Evolutionary conservation across 441 rosid species (phyloP).

Genomic region (Pelargonium cotyledonis): DNA sequence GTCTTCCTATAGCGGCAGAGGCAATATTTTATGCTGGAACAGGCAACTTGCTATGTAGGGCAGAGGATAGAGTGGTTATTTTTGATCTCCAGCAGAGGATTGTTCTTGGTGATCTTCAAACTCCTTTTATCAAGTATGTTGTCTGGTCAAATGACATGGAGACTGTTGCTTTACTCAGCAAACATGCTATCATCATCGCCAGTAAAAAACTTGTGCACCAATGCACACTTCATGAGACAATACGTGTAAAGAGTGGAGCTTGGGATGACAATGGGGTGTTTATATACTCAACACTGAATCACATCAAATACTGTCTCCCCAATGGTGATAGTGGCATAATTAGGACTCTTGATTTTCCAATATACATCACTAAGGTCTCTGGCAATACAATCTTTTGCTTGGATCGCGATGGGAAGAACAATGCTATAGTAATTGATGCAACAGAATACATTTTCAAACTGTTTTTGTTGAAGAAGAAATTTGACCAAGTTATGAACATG

Average conservation of each 20-base stretch:
- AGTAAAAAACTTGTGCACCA: slow-evolving; percentile 67
- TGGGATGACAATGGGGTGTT: slow-evolving; percentile 88
- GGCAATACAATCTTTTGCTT: slow-evolving; percentile 63
- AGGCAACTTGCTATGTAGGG: slow-evolving; percentile 67
- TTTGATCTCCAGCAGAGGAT: slow-evolving; percentile 79
- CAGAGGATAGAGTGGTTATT: slow-evolving; percentile 67
- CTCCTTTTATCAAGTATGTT: slow-evolving; percentile 65
- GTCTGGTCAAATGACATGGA: slow-evolving; percentile 88
- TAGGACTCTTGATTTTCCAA: slow-evolving; percentile 69
- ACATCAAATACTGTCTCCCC: slow-evolving; percentile 79
- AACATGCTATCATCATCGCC: slow-evolving; percentile 70
- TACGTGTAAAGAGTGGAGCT: slow-evolving; percentile 80
- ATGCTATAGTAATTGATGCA: slow-evolving; percentile 58
- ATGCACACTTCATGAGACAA: slow-evolving; percentile 76
- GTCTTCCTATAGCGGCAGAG: slow-evolving; percentile 59
- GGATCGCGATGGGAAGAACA: slow-evolving; percentile 83
- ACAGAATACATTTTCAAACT: slow-evolving; percentile 83
- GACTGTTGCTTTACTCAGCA: slow-evolving; percentile 79
- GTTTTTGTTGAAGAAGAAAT: slow-evolving; percentile 58
- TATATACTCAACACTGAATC: slow-evolving; percentile 70
- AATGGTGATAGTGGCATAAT: slow-evolving; percentile 85
- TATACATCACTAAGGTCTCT: slow-evolving; percentile 72
- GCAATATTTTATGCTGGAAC: slow-evolving; percentile 84
- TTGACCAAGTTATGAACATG: slow-evolving; percentile 89
- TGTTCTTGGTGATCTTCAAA: slow-evolving; percentile 73